Conservation (phyloP, 2,329 filamentous ascomycete species). For the Elsinoe ampelina region DNA sequence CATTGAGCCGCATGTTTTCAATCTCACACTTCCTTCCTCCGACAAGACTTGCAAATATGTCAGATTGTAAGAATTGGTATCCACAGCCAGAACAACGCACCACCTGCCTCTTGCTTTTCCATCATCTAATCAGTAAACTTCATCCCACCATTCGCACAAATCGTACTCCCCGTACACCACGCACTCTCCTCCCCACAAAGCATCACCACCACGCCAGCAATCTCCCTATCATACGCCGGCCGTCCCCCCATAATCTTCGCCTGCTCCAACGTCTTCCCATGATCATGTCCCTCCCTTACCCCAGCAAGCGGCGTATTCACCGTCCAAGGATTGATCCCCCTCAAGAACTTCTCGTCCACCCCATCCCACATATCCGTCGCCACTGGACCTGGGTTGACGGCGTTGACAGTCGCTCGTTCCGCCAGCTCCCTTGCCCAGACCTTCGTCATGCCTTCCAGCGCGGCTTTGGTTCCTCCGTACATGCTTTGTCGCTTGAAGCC, state of each 20-base stretch:
- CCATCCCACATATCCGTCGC: conserved; percentile 56
- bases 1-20: background rate
- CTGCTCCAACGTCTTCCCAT: conserved; percentile 43
- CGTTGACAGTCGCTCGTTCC: conserved; percentile 55
- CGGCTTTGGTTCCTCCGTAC: conserved; percentile 59
- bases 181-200: conserved; percentile 60
- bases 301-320: conserved; percentile 56
- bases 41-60: too few species aligned
- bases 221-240: conserved; percentile 57
- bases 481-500: conserved; percentile 52
- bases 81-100: too few species aligned
- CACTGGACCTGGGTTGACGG: conserved; percentile 58
- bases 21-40: too few species aligned
- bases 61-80: too few species aligned
- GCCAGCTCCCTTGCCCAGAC: conserved; percentile 56
- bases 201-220: conserved; percentile 70
- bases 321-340: conserved; percentile 50
- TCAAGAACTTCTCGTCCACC: conserved; percentile 49
- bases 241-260: conserved; percentile 44
- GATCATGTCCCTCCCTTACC: conserved; percentile 53
- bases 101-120: background rate
- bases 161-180: conserved; percentile 69
- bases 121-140: conserved; percentile 34
- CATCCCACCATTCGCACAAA: conserved; percentile 75
- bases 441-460: conserved; percentile 59